Evolutionary conservation across 768 basidiomycete species (phyloP).

Genomic region (Tulasnella sp.): DNA sequence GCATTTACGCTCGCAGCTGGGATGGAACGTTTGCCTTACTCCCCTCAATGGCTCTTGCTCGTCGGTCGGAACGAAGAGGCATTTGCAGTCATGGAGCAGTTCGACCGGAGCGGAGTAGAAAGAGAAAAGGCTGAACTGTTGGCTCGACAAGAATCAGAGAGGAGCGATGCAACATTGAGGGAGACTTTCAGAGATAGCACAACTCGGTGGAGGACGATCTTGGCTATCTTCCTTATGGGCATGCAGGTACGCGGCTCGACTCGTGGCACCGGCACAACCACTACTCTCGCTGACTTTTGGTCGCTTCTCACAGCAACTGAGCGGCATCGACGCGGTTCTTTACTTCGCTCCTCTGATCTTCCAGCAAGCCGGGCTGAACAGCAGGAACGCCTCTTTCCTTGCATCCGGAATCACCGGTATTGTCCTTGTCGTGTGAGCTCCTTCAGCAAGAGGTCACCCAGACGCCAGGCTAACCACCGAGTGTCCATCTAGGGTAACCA

Average conservation of each 20-base stretch:
- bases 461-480: neutral
- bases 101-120: conserved; percentile 41
- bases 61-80: conserved; percentile 47
- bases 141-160: neutral
- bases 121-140: conserved; percentile 41
- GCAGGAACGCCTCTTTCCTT: conserved; percentile 53
- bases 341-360: conserved; percentile 56
- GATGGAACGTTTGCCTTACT: conserved; percentile 36
- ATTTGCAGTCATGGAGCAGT: conserved; percentile 34
- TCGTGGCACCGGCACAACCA: neutral
- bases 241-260: conserved; percentile 45
- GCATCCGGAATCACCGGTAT: conserved; percentile 57
- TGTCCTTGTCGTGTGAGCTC: conserved; percentile 44
- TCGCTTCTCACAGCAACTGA: conserved; percentile 40
- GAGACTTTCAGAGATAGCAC: conserved; percentile 29
- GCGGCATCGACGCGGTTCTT: conserved; percentile 47
- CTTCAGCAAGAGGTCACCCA: neutral
- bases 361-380: conserved; percentile 55
- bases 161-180: conserved; percentile 14
- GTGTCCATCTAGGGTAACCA: conserved; percentile 41
- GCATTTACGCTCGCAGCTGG: conserved; percentile 36
- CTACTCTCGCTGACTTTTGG: conserved; percentile 15
- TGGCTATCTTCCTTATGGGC: conserved; percentile 52
- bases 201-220: conserved; percentile 43
- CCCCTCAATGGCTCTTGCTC: conserved; percentile 47